phyloP scores from a whole-genome alignment of 2,329 filamentous ascomycete genomes.

The Sporothrix variecibatus region DNA sequence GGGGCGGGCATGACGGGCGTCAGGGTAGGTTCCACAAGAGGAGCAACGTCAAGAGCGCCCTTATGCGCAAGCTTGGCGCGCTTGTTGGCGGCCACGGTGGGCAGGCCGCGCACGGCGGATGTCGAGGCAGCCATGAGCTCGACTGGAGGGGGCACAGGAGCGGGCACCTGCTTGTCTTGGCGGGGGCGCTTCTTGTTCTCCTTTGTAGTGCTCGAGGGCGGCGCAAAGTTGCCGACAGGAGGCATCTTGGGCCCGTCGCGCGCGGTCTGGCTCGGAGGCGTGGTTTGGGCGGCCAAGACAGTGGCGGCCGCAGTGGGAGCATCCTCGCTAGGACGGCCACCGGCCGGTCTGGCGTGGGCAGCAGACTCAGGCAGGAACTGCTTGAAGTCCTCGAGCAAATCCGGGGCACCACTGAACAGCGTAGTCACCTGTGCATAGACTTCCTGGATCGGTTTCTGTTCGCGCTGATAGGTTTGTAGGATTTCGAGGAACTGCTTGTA shows the following conservation, averaged over 20 bases:
- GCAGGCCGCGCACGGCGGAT: slow-evolving; percentile 41
- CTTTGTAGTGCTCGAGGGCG: slow-evolving; percentile 76
- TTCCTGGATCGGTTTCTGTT: slow-evolving; percentile 97
- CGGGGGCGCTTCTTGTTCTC: slow-evolving; percentile 87
- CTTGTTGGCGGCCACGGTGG: slow-evolving; percentile 50
- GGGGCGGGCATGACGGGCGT: slow-evolving; percentile 88
- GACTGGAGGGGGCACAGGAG: slow-evolving; percentile 47
- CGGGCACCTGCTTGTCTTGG: slow-evolving; percentile 55
- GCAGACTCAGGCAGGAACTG: slow-evolving; percentile 93
- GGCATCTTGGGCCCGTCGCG: slow-evolving; percentile 77
- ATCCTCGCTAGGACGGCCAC: slow-evolving; percentile 67
- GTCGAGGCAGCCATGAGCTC: slow-evolving; percentile 43
- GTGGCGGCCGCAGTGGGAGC: slow-evolving; percentile 53
- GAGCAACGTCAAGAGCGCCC: slow-evolving; percentile 59
- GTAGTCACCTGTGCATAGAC: slow-evolving; percentile 96
- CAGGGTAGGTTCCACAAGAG: slow-evolving; percentile 78
- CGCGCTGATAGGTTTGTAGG: slow-evolving; percentile 93
- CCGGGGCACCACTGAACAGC: slow-evolving; percentile 88
- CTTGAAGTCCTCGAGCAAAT: slow-evolving; percentile 96
- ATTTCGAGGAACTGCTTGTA: slow-evolving; percentile 99
- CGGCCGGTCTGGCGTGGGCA: slow-evolving; percentile 58
- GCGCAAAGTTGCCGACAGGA: slow-evolving; percentile 91
- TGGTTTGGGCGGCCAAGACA: slow-evolving; percentile 54
- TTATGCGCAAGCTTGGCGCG: slow-evolving; percentile 74
- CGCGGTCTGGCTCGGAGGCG: slow-evolving; percentile 52